These are phyloP conservation scores for Orychophragmus violaceus DNA, from an alignment of 345 rosid genomes.

Conservation along the genomic window DNA sequence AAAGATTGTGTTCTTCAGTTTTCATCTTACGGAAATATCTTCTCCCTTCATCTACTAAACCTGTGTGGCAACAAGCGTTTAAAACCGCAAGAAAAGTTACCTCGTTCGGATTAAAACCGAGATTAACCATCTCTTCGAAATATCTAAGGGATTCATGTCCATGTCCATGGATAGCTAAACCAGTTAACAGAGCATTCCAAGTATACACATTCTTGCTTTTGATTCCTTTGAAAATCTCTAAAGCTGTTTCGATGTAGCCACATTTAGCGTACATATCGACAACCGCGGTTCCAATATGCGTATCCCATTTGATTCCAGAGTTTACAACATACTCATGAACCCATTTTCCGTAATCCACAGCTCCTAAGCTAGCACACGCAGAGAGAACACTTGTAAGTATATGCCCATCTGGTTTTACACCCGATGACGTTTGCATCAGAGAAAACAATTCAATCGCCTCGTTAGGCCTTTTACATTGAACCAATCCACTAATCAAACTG, in stretches of 20 bases:
- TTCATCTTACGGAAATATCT: conserved; percentile 34
- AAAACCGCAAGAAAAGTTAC: conserved; percentile 40
- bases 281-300: conserved; percentile 35
- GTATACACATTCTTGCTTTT: conserved; percentile 35
- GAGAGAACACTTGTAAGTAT: conserved; percentile 45
- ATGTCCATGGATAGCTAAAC: conserved; percentile 42
- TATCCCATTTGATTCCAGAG: conserved; percentile 35
- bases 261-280: conserved; percentile 47
- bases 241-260: conserved; percentile 40
- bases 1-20: conserved; percentile 22
- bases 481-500: conserved; percentile 40
- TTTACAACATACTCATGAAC: conserved; percentile 38
- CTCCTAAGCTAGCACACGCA: conserved; percentile 45
- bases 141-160: conserved; percentile 29
- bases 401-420: conserved; percentile 35
- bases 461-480: conserved; percentile 32
- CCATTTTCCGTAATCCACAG: conserved; percentile 46
- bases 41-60: conserved; percentile 41
- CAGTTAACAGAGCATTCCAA: conserved; percentile 40
- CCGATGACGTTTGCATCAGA: conserved; percentile 32
- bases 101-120: conserved; percentile 36
- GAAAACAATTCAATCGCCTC: conserved; percentile 38
- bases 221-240: conserved; percentile 30
- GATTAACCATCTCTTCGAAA: conserved; percentile 36
- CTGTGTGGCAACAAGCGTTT: conserved; percentile 37